A percentile compares a stretch with the other conserved stretches of the same genome.
These are phyloP conservation scores for Hemileccinum rubropunctum DNA, from an alignment of 768 basidiomycete genomes.

Conservation along the genomic window DNA sequence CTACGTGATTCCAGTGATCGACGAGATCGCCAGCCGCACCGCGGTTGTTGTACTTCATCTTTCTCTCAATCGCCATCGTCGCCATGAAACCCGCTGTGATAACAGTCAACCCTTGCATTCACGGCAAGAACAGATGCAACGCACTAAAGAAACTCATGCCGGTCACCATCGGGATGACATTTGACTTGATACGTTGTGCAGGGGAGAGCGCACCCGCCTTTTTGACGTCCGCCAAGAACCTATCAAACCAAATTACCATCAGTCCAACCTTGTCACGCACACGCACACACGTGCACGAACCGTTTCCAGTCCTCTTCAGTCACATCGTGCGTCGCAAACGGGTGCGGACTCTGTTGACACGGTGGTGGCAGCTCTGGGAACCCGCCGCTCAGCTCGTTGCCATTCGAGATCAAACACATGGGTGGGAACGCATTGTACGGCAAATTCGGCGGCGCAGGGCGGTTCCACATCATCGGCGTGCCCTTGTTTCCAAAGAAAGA, in stretches of 20 bases:
- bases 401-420: conserved; percentile 30
- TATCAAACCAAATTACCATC: conserved; percentile 8
- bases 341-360: conserved; percentile 39
- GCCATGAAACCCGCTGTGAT: conserved; percentile 17
- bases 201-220: conserved; percentile 32
- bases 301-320: conserved; percentile 48
- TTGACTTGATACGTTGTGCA: conserved; percentile 33
- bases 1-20: conserved; percentile 49
- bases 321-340: conserved; percentile 51
- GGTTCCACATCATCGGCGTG: conserved; percentile 26
- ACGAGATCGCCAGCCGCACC: conserved; percentile 40
- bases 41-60: conserved; percentile 37
- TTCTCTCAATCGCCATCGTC: conserved; percentile 16
- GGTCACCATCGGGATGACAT: conserved; percentile 30
- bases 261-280: not conserved
- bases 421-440: conserved; percentile 25
- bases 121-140: not conserved
- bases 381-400: conserved; percentile 34
- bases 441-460: conserved; percentile 12
- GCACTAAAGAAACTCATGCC: conserved; percentile 27
- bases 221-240: conserved; percentile 41
- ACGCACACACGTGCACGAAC: conserved; percentile 17
- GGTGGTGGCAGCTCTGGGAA: conserved; percentile 46
- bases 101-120: not conserved
- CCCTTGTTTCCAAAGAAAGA: conserved; percentile 30